Evolutionary conservation across 345 rosid species (phyloP), one percentile per base, ranked within the genome.

Genomic region (Heritiera fomes): DNA sequence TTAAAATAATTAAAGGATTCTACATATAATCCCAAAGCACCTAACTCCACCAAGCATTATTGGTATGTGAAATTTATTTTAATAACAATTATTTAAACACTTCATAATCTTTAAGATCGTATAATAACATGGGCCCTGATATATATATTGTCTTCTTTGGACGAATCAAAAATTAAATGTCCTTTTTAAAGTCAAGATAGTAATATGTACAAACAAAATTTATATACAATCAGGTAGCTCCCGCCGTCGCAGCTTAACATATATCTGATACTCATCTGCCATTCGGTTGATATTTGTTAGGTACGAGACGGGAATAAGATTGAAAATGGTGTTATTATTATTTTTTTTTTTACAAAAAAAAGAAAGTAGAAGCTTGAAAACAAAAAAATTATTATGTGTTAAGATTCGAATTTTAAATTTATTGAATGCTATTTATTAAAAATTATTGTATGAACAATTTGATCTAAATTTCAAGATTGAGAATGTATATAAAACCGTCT

Each of bases 231-330:
- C 28, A 17, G n/a, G 77, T 8, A 15, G 20, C 70, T 1, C 23
- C 75, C n/a, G 14, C 50, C 64, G 46, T 47, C 8, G 11, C 23
- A 14, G 1, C 17, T 43, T 45, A 0, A 13, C 2, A 56, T n/a
- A 4, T n/a, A 49, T 59, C 9, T 17, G 38, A 34, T 18, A 68
- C 12, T 14, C 61, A 81, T 71, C 83, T 14, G 80, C 83, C 86
- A 77, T 77, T 79, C 74, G 86, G 83, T 81, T 32, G 83, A 79
- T 41, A 12, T 8, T 61, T 65, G 76, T 73, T 52, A 23, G 79
- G 79, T 74, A 63, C 20, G 41, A 14, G 17, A 49, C 38, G 0
- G 56, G 53, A 46, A 12, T 46, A 69, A 69, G 18, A 20, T 34
- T 34, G 38, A 34, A 3, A 34, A 34, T 34, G 38, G 38, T 34